These are phyloP conservation scores for Yamadazyma atlantica DNA, from an alignment of 1,139 yeast species.

Conservation along the genomic window DNA sequence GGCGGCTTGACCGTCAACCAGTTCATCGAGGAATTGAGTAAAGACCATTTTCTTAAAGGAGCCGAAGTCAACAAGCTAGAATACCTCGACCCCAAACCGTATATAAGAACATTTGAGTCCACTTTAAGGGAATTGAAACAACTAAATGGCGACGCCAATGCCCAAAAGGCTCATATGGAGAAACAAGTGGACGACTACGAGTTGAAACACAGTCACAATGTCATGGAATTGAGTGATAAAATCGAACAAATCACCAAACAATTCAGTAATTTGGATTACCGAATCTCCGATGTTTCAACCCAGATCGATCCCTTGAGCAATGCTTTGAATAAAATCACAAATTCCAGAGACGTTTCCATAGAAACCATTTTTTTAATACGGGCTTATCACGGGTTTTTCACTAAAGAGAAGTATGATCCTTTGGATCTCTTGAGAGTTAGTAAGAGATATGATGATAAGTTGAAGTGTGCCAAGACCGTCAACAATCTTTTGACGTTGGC, in stretches of 20 bases:
- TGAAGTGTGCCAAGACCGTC: slow-evolving; percentile 69
- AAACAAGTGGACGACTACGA: slow-evolving; percentile 63
- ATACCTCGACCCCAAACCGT: slow-evolving; percentile 87
- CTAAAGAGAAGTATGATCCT: slow-evolving; percentile 62
- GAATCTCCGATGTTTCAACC: slow-evolving; percentile 58
- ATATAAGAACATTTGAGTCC: slow-evolving; percentile 88
- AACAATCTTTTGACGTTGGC: slow-evolving; percentile 65
- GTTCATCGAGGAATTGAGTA: slow-evolving; percentile 79
- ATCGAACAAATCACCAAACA: slow-evolving; percentile 41
- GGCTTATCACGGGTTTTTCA: slow-evolving; percentile 74
- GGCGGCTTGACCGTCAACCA: slow-evolving; percentile 71
- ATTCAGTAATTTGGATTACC: slow-evolving; percentile 60
- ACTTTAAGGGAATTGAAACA: slow-evolving; percentile 70
- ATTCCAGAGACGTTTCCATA: slow-evolving; percentile 70
- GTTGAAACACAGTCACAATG: slow-evolving; percentile 64
- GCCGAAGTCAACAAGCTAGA: slow-evolving; percentile 56
- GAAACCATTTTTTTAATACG: slow-evolving; percentile 74
- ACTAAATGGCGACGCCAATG: slow-evolving; percentile 54
- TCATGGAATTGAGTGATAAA: slow-evolving; percentile 54
- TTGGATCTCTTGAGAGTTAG: slow-evolving; percentile 50
- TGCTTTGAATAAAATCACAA: slow-evolving; percentile 70
- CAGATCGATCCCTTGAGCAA: slow-evolving; percentile 76
- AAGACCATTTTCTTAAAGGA: slow-evolving; percentile 59
- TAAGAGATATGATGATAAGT: slow-evolving; percentile 47
- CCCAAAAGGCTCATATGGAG: slow-evolving; percentile 49